Base-by-base conservation (phyloP, 176 grass and related monocot genomes). In the Cymbopogon citratus region DNA sequence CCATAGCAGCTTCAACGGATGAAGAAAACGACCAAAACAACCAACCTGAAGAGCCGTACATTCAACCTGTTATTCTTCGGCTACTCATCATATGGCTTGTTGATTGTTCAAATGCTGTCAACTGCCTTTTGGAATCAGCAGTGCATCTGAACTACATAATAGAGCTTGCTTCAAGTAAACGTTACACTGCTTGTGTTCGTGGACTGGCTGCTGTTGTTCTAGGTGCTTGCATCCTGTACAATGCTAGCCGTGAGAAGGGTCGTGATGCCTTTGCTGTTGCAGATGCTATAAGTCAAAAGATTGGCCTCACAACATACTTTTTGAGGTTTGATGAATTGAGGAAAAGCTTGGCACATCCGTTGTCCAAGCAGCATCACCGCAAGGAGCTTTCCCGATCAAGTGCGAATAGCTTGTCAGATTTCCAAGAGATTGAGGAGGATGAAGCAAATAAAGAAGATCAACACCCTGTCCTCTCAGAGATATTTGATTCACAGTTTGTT, bases 121-220 rank as follows among this genome's bases (percentile, higher is more conserved):
- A 86, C 70, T 99, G 85, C 89, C 79, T 99, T 87, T 79, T 93
- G 76, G 88, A 91, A 80, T 85, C 86, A 80, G 83, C 83, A 49
- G 86, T 88, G 68, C 91, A 96, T 81, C 83, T 96, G 44, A 99
- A 88, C 27, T 99, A 91, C 84, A 79, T 99, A 51, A 74, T 96
- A 10, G 93, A 93, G 86, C 92, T 98, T 73, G 79, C 90, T 54
- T 93, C 92, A 88, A 94, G 84, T 65, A 87, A 85, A 82, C 80
- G 86, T 68, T 87, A 82, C 45, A 74, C 82, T 85, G 77, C 87
- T 81, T 88, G 81, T 69, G 85, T 94, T 69, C 87, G 54, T 84
- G 96, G 96, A 87, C 88, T 98, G 73, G 91, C 96, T 87, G 96
- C 96, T 70, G 67, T 90, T 89, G 75, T 98, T 78, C 81, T 99